Base-by-base conservation (phyloP, 108 stramenopile species). In the Schizochytrium sp. region DNA sequence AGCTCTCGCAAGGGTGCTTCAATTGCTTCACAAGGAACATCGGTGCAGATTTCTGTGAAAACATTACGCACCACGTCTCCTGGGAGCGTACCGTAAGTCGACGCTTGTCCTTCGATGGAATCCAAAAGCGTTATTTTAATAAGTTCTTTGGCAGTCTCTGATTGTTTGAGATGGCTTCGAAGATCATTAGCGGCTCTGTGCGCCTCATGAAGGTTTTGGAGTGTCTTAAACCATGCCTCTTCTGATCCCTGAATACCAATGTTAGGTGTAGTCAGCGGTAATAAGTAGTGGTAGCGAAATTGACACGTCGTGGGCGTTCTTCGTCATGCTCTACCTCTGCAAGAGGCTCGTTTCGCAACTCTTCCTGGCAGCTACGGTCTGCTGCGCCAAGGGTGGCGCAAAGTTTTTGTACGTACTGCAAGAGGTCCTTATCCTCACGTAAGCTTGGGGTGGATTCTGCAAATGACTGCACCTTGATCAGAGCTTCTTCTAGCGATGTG, bases 171-270 rank as follows among this genome's bases (percentile, higher is more conserved):
- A 0, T 53, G 53, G 7, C 49, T 15, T 8, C 50, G 73, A 8
- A 83, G 50, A 7, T 4, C 19, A 12, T 83, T 38, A 38, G 73
- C 73, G 4, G 13, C 46, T 17, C 4, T 38, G 0, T 50, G 7
- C 7, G 73, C 73, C 46, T 8, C 4, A 8, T 4, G 4, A 8
- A 83, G 73, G 46, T 28, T 83, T 46, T 83, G 28, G 15, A 83
- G 4, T 12, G 50, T 12, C 10, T 46, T 50, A 46, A 83, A 83
- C 15, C 4, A 53, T 7, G 73, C 15, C 44, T 19, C 19, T 46
- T 83, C 73, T n/a, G 73, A 83, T 4, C 73, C 73, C 45, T 83
- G 49, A 28, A 83, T 53, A 50, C 73, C 73, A 83, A 83, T 83
- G 17, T 83, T 83, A 8, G 73, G 73, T 12, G 73, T 83, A 38